Percentiles rank a stretch among this genome's conserved stretches.
Evolutionary conservation across 345 rosid species (phyloP).

Genomic region (Rubroshorea leprosula): DNA sequence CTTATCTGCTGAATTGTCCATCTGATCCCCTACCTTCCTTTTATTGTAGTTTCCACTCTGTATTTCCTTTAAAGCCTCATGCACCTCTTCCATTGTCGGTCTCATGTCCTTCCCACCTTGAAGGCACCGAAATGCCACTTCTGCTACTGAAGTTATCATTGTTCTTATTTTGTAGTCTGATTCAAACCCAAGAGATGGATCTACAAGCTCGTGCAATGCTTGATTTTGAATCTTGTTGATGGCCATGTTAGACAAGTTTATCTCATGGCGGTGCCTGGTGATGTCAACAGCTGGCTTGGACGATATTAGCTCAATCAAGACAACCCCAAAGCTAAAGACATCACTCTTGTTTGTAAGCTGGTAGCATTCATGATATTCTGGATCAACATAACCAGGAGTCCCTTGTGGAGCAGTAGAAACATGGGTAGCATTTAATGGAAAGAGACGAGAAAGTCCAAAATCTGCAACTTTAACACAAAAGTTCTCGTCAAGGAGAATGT

Average conservation of each 20-base stretch:
- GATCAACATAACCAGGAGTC: conserved; percentile 92
- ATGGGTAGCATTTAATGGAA: conserved; percentile 59
- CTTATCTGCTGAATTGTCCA: conserved; percentile 30
- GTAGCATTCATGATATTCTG: conserved; percentile 82
- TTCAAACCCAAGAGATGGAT: conserved; percentile 60
- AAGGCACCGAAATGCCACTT: conserved; percentile 78
- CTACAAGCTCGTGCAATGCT: conserved; percentile 64
- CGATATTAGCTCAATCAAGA: conserved; percentile 58
- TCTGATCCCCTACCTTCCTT: conserved; percentile 19
- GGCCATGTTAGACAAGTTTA: conserved; percentile 74
- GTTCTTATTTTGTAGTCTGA: conserved; percentile 38
- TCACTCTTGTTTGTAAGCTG: conserved; percentile 89
- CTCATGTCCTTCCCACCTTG: conserved; percentile 63
- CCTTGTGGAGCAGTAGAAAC: conserved; percentile 95
- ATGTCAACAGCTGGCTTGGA: conserved; percentile 90
- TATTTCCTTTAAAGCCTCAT: conserved; percentile 40
- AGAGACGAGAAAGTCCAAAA: conserved; percentile 83
- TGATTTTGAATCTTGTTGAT: conserved; percentile 62
- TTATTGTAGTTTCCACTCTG: conserved; percentile 19
- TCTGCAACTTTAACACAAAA: conserved; percentile 90
- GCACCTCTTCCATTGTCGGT: conserved; percentile 60
- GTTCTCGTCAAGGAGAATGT: conserved; percentile 70
- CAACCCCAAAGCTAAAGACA: conserved; percentile 59
- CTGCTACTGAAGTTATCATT: conserved; percentile 63
- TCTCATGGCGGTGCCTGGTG: conserved; percentile 70